phyloP scores from a whole-genome alignment of 1,284 basidiomycete species.

The Cutaneotrichosporon cavernicola region DNA sequence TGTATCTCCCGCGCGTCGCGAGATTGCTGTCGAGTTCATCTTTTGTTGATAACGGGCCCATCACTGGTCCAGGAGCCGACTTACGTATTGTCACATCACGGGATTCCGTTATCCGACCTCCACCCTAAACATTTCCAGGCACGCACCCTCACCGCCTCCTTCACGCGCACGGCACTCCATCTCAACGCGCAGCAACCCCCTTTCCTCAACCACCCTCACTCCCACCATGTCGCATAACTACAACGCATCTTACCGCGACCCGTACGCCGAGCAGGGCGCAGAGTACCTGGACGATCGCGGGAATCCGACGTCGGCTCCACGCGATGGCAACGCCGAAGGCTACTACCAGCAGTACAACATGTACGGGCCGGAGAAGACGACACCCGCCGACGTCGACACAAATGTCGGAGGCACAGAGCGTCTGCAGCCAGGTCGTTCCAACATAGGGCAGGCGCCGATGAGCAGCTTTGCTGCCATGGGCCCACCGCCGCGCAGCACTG shows the following conservation, averaged over 20 bases:
- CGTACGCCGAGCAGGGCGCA: conserved; percentile 19
- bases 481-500: conserved; percentile 51
- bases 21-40: too few species aligned
- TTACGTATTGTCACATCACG: too few species aligned
- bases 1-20: too few species aligned
- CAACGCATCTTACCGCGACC: conserved; percentile 23
- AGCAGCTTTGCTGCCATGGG: conserved; percentile 44
- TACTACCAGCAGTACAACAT: conserved; percentile 12
- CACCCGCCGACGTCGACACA: conserved; percentile 7
- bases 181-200: not conserved
- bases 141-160: conserved; percentile 1
- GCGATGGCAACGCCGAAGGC: not conserved
- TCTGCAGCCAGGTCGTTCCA: conserved; percentile 35
- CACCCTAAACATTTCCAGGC: not conserved
- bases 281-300: conserved; percentile 21
- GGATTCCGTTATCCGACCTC: not conserved
- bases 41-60: too few species aligned
- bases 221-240: conserved; percentile 17
- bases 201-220: not conserved
- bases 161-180: conserved; percentile 8
- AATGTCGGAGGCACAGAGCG: conserved; percentile 26
- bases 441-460: conserved; percentile 23
- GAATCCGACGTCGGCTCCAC: conserved; percentile 1
- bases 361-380: conserved; percentile 32
- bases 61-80: too few species aligned